These are phyloP conservation scores for Fusarium chlamydosporum DNA, from an alignment of 2,329 filamentous ascomycete genomes.

Conservation along the genomic window DNA sequence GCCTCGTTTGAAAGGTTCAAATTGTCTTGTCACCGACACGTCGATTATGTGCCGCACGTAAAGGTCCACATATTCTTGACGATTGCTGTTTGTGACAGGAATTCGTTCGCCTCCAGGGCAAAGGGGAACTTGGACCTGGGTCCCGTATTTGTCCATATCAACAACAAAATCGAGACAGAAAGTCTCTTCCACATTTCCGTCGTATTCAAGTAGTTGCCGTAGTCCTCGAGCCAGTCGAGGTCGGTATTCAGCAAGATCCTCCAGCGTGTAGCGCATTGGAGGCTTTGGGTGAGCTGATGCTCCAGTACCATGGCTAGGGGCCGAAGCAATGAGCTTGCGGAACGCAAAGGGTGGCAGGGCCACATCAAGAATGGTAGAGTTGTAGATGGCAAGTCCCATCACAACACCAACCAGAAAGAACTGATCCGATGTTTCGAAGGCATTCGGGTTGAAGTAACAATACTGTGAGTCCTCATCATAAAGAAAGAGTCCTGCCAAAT, in stretches of 20 bases:
- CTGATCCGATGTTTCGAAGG: slow-evolving; percentile 91
- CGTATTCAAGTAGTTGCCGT: slow-evolving; percentile 81
- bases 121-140: slow-evolving; percentile 75
- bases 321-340: slow-evolving; percentile 84
- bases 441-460: slow-evolving; percentile 93
- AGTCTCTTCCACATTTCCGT: slow-evolving; percentile 84
- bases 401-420: slow-evolving; percentile 92
- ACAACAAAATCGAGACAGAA: slow-evolving; percentile 88
- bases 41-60: slow-evolving; percentile 88
- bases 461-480: slow-evolving; percentile 92
- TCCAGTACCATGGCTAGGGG: slow-evolving; percentile 71
- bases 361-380: slow-evolving; percentile 92
- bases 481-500: slow-evolving; percentile 80
- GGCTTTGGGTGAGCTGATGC: slow-evolving; percentile 70
- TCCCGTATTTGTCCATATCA: slow-evolving; percentile 82
- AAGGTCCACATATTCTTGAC: slow-evolving; percentile 86
- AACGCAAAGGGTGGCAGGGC: slow-evolving; percentile 91
- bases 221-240: slow-evolving; percentile 83
- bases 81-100: slow-evolving; percentile 86
- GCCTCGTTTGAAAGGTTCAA: slow-evolving; percentile 92
- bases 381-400: slow-evolving; percentile 91
- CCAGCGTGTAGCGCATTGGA: slow-evolving; percentile 79
- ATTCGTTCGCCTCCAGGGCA: slow-evolving; percentile 79
- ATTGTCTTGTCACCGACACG: slow-evolving; percentile 82
- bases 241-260: slow-evolving; percentile 86